Evolutionary conservation across 2,329 filamentous ascomycete species (phyloP).

Genomic region (Neonectria hederae): DNA sequence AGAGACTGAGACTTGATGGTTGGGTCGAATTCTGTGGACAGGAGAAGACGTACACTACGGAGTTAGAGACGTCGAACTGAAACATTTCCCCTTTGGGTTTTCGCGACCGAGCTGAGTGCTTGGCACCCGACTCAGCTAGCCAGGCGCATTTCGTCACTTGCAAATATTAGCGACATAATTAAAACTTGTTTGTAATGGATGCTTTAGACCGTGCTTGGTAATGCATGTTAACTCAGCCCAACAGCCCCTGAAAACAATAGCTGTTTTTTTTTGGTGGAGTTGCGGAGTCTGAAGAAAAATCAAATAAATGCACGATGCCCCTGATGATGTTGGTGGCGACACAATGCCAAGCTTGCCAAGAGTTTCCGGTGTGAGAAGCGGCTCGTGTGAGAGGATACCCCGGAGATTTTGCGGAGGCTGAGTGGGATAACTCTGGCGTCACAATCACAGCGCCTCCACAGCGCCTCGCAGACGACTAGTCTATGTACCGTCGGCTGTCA

Average conservation of each 20-base stretch:
- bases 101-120: background rate
- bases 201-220: background rate
- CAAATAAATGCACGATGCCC: background rate
- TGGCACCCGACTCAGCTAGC: background rate
- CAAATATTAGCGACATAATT: background rate
- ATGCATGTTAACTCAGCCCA: background rate
- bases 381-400: background rate
- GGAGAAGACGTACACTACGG: conserved; percentile 43
- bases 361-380: background rate
- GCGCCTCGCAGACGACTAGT: background rate
- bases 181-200: background rate
- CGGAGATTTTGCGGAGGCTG: background rate
- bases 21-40: conserved; percentile 67
- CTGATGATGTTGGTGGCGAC: background rate
- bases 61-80: conserved; percentile 22
- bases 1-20: conserved; percentile 70
- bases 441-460: background rate
- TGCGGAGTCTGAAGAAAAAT: background rate
- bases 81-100: background rate
- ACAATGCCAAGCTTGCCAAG: background rate
- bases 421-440: background rate
- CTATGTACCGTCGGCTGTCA: background rate
- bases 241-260: background rate
- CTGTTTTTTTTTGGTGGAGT: background rate
- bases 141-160: background rate